Evolutionary conservation across 345 rosid species (phyloP).

Genomic region (Ceriops zippeliana): DNA sequence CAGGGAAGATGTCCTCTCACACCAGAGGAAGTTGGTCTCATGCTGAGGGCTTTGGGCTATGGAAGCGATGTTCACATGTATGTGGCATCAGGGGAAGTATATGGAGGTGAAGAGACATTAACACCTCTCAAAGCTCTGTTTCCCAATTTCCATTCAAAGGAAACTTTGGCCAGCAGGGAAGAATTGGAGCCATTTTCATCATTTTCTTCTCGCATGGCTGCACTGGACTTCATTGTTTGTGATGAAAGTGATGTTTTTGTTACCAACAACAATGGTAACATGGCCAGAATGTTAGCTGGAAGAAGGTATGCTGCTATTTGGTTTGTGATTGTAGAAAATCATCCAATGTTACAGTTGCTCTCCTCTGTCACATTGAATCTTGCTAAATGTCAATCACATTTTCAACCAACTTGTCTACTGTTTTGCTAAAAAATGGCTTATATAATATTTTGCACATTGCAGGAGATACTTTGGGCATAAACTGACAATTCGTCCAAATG

Average conservation of each 20-base stretch:
- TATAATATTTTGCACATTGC: constrained; percentile 14
- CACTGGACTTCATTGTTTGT: constrained; percentile 85
- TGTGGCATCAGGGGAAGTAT: constrained; percentile 89
- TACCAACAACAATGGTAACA: constrained; percentile 95
- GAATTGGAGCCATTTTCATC: constrained; percentile 68
- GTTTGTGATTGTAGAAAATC: background rate
- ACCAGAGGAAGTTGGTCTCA: constrained; percentile 88
- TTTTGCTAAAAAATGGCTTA: background rate
- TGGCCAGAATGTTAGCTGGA: constrained; percentile 94
- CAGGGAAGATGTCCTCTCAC: constrained; percentile 90
- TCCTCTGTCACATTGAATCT: background rate
- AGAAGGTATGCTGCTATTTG: constrained; percentile 49
- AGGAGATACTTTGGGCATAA: constrained; percentile 96
- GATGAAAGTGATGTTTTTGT: constrained; percentile 90
- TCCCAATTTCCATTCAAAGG: constrained; percentile 84
- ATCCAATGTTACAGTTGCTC: background rate
- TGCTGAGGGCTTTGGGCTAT: constrained; percentile 82
- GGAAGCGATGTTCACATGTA: constrained; percentile 80
- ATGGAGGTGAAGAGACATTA: constrained; percentile 79
- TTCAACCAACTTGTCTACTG: background rate
- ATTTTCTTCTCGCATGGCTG: constrained; percentile 92
- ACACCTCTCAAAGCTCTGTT: constrained; percentile 78
- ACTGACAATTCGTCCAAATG: constrained; percentile 81
- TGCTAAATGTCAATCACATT: background rate
- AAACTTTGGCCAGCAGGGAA: constrained; percentile 60